Base-by-base conservation (phyloP, 768 basidiomycete genomes). In the Tephrocybe sp. region DNA sequence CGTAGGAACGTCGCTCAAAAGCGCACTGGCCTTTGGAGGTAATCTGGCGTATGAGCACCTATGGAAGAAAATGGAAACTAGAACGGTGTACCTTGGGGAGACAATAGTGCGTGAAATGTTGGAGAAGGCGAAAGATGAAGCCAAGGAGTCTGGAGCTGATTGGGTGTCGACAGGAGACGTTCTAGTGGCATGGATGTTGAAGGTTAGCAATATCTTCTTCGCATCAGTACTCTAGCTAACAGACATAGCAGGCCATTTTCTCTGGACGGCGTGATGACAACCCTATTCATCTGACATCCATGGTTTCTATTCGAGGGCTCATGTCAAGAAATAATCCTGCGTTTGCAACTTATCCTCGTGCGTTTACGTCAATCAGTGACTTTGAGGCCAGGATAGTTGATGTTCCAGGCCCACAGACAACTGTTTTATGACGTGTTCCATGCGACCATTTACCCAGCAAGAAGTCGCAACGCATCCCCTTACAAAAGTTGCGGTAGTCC, bases 91-190 rank as follows among this genome's bases (percentile, higher is more conserved):
- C 22, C 35, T 53, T 16, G 45, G 52, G 11, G n/a, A 48, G 20
- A 19, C 19, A 12, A 40, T 42, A 13, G 40, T 53, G 4, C 20
- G 39, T 14, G 19, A 31, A 2, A 32, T 49, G 35, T 31, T 49
- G 9, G 34, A 36, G 31, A 17, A 48, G 30, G 52, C 34, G 20
- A 53, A 53, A 20, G 11, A 44, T 3, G 40, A 53, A 14, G 26
- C 39, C 2, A 45, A 39, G 41, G 32, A 39, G 20, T 41, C 35
- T 13, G 45, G 47, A 8, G 5, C 26, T 41, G 41, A 26, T 12
- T 38, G 34, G 39, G 39, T 48, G 20, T 48, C 47, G 4, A 48
- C 46, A 35, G 52, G 52, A 12, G 52, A 53, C 31, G 32, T 53
- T 16, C 40, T 53, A 12, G 20, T 45, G 10, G 47, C 47, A 4